Percentiles rank a stretch among this genome's conserved stretches.
These are phyloP conservation scores for Hygrocybe punicea DNA, from an alignment of 768 basidiomycete genomes.

Conservation along the genomic window DNA sequence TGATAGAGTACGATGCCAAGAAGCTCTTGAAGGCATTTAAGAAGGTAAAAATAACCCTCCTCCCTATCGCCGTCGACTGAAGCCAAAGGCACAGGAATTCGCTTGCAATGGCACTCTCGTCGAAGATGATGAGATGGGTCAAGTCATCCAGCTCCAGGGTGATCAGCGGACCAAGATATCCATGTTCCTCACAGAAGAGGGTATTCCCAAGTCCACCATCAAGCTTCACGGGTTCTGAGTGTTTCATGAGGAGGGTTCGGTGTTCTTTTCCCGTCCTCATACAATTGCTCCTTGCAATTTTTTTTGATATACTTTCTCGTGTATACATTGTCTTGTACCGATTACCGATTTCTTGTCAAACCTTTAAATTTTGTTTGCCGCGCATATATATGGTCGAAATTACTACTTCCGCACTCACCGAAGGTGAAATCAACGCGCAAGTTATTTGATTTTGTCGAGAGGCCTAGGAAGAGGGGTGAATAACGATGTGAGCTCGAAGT, in stretches of 20 bases:
- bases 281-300: conserved; percentile 7
- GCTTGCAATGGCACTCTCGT: conserved; percentile 98
- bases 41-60: conserved; percentile 57
- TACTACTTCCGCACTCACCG: too few species aligned
- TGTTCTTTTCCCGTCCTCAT: conserved; percentile 8
- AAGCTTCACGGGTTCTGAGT: conserved; percentile 85
- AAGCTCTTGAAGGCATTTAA: conserved; percentile 99
- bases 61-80: conserved; percentile 2
- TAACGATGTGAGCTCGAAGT: conserved; percentile 10
- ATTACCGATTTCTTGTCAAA: conserved; percentile 12
- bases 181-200: conserved; percentile 80
- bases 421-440: too few species aligned
- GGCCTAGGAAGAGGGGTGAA: conserved; percentile 51
- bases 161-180: conserved; percentile 93
- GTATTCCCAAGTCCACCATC: conserved; percentile 71
- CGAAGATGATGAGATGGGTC: conserved; percentile 91
- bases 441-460: conserved; percentile 90
- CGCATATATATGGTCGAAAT: too few species aligned
- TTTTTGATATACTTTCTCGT: conserved; percentile 12
- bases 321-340: conserved; percentile 11
- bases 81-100: conserved; percentile 67
- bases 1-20: conserved; percentile 89
- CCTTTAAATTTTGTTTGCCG: not conserved
- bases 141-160: conserved; percentile 98
- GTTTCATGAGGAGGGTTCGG: not conserved